A percentile compares a stretch with the other conserved stretches of the same genome.
These are phyloP conservation scores for Russula sp. DNA, from an alignment of 768 basidiomycete species.

Conservation along the genomic window DNA sequence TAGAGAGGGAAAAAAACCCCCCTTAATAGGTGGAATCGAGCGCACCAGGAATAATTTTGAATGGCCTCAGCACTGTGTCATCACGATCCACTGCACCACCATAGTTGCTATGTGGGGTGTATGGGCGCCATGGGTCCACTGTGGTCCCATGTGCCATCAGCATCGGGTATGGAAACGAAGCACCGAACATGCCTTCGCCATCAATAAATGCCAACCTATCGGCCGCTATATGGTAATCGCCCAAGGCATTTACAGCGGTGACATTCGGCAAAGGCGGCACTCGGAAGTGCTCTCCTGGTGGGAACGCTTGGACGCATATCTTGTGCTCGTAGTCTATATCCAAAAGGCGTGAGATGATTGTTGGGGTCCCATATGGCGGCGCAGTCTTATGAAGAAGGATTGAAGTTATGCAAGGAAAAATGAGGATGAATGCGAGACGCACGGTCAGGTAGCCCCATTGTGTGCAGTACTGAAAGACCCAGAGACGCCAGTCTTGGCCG, in stretches of 20 bases:
- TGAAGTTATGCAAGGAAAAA: neutral
- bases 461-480: constrained; percentile 90
- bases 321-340: constrained; percentile 65
- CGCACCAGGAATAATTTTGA: constrained; percentile 81
- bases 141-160: neutral
- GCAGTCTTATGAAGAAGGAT: constrained; percentile 48
- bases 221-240: constrained; percentile 75
- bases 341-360: constrained; percentile 73
- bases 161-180: neutral
- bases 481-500: constrained; percentile 74
- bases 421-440: constrained; percentile 21
- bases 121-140: constrained; percentile 91
- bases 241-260: constrained; percentile 72
- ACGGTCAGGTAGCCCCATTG: constrained; percentile 95
- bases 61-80: constrained; percentile 70
- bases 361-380: constrained; percentile 58
- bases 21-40: neutral
- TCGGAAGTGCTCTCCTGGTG: constrained; percentile 63
- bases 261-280: constrained; percentile 75
- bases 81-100: constrained; percentile 52
- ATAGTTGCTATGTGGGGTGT: constrained; percentile 67
- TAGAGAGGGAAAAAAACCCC: neutral
- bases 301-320: constrained; percentile 67
- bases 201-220: constrained; percentile 86
- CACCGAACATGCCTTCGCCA: constrained; percentile 50